Base-by-base conservation (phyloP, 495 filamentous ascomycete species). In the Amphirosellinia nigrospora region DNA sequence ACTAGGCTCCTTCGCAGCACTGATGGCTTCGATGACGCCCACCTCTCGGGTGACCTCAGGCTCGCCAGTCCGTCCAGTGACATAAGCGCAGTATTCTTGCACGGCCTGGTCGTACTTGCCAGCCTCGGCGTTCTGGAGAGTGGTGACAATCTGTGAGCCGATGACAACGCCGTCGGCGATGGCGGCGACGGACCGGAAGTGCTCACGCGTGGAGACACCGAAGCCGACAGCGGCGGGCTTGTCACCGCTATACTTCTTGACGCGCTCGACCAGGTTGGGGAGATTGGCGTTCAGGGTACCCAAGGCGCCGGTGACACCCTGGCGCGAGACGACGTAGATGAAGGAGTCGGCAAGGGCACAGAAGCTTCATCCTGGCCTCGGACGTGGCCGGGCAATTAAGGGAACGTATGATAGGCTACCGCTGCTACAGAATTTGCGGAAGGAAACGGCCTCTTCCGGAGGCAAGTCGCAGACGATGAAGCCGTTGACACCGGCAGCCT, bases 271-370 rank as follows among this genome's bases (percentile, higher is more conserved):
- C 32, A 99, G 87, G 55, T 91, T 90, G 19, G 94, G 92, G 11
- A 99, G 86, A 64, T 91, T 90, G 48, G 87, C 80, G 78, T 92
- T 97, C 70, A 99, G 84, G 34, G 87, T 89, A 36, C 94, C 94
- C 0, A 90, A 90, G 26, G 93, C 96, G 72, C 96, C 96, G 2
- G 96, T 99, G 41, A 98, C 94, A 70, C 96, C 96, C 93, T 98
- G 97, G 70, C 95, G 88, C 3, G 96, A 98, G 26, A 98, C 96
- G 67, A 99, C 96, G 79, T 99, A 99, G 81, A 99, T 96, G 84
- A 99, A 99, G 10, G 94, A 97, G 81, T 98, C 95, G 73, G 96
- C 96, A 60, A 99, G 96, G 80, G 92, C 90, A 87, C 96, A 99
- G 28, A 99, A 97, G 83, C 81, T 94, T 94, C 93, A 98, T 95